Evolutionary conservation across 805 yeast genomes (phyloP).

Genomic region (Kregervanrija fluxuum): DNA sequence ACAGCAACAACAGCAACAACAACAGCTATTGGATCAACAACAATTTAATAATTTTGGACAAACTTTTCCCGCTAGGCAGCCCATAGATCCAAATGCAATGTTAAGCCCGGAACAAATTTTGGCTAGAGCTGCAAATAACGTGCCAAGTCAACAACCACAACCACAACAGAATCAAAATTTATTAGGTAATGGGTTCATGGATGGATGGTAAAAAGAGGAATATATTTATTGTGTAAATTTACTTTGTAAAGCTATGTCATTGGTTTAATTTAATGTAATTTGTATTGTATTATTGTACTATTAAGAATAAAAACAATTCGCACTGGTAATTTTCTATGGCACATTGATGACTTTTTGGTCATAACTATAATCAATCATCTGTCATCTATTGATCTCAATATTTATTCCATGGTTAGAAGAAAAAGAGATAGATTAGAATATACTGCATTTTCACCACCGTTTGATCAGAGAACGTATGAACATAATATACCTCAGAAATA

Average conservation of each 20-base stretch:
- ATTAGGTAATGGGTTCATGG: slow-evolving; percentile 1
- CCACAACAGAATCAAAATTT: not conserved
- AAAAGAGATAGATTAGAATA: not conserved
- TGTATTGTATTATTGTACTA: too few relatives aligned
- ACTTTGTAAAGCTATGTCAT: too few relatives aligned
- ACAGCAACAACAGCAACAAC: slow-evolving; percentile 14
- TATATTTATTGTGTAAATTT: too few relatives aligned
- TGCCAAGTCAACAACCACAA: not conserved
- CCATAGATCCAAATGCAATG: slow-evolving; percentile 10
- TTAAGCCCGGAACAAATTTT: slow-evolving; percentile 30
- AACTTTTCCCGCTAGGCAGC: not conserved
- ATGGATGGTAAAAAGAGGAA: slow-evolving; percentile 2
- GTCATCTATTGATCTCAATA: too few relatives aligned
- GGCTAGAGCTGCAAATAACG: slow-evolving; percentile 20
- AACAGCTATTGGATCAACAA: slow-evolving; percentile 8
- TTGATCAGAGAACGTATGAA: slow-evolving; percentile 3
- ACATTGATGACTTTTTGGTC: not conserved
- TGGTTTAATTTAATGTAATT: too few relatives aligned
- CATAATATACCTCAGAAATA: slow-evolving; percentile 32
- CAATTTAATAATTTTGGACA: slow-evolving; percentile 1
- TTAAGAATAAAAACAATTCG: not conserved
- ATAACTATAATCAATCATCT: not conserved
- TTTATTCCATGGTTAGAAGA: too few relatives aligned
- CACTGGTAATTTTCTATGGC: not conserved
- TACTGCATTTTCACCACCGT: slow-evolving; percentile 11